Conservation (phyloP, 352 stramenopile genomes). For the Halophytophthora batemanensis region DNA sequence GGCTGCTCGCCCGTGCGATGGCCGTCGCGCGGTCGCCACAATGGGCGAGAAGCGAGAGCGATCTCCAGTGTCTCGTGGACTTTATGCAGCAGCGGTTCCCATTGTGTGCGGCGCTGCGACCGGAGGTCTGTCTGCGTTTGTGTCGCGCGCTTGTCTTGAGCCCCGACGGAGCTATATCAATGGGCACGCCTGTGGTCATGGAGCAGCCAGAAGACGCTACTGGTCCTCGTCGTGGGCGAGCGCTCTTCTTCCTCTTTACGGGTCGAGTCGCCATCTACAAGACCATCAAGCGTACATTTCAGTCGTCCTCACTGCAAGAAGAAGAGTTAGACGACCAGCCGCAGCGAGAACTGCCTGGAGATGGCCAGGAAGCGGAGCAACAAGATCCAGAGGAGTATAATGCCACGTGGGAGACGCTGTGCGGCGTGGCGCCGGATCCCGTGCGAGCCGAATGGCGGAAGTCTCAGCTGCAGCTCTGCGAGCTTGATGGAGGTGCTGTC, state of each 20-base stretch:
- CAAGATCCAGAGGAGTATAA: neutral
- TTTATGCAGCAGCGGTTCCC: slow-evolving; percentile 41
- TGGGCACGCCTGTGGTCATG: slow-evolving; percentile 27
- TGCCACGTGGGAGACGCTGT: slow-evolving; percentile 16
- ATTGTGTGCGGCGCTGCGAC: slow-evolving; percentile 34
- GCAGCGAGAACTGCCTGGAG: slow-evolving; percentile 3
- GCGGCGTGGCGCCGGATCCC: neutral
- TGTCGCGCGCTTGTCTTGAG: slow-evolving; percentile 28
- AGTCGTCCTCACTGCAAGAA: slow-evolving; percentile 7
- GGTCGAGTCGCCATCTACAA: slow-evolving; percentile 23
- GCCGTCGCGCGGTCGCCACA: slow-evolving; percentile 17
- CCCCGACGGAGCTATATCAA: slow-evolving; percentile 13
- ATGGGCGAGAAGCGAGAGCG: slow-evolving; percentile 24
- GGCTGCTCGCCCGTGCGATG: slow-evolving; percentile 24
- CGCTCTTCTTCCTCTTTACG: slow-evolving; percentile 31
- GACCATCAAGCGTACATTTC: slow-evolving; percentile 20
- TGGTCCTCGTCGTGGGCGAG: neutral
- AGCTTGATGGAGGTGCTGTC: slow-evolving; percentile 21
- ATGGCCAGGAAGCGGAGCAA: slow-evolving; percentile 4
- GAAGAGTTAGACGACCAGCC: slow-evolving; percentile 3
- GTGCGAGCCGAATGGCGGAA: slow-evolving; percentile 17
- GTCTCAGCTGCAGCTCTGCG: slow-evolving; percentile 24
- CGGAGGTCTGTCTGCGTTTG: slow-evolving; percentile 33
- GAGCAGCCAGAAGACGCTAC: slow-evolving; percentile 17
- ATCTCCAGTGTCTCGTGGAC: slow-evolving; percentile 43